These are phyloP conservation scores for Anisodus tanguticus DNA, from an alignment of 257 asterid genomes.

Conservation along the genomic window DNA sequence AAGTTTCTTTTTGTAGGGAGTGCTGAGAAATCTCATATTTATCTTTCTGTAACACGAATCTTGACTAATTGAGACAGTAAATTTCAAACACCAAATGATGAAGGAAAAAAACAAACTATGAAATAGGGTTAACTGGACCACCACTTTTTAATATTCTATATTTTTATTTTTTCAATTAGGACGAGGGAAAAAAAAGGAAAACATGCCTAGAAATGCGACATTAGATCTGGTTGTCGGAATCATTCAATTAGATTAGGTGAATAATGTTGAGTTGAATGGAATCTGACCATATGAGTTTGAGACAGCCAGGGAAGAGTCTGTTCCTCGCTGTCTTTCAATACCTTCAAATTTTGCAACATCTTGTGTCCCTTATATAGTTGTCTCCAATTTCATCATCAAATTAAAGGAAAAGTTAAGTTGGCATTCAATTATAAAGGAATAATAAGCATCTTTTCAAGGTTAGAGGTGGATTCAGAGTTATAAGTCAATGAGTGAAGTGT, in stretches of 20 bases:
- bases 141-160: neutral
- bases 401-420: neutral
- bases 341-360: neutral
- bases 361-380: neutral
- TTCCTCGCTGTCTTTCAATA: slow-evolving; percentile 47
- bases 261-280: slow-evolving; percentile 26
- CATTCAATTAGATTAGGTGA: slow-evolving; percentile 50
- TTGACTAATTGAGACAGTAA: neutral
- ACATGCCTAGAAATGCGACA: slow-evolving; percentile 45
- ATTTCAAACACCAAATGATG: neutral
- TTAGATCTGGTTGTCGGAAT: slow-evolving; percentile 63
- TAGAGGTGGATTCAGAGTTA: neutral
- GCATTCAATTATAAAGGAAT: neutral
- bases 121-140: neutral
- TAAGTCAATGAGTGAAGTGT: neutral
- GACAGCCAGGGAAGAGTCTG: slow-evolving; percentile 48
- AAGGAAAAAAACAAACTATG: neutral
- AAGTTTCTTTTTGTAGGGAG: neutral
- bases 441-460: neutral
- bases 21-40: no score
- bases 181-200: neutral
- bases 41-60: neutral
- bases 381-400: neutral
- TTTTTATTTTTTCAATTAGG: neutral
- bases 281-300: slow-evolving; percentile 25